phyloP scores from a whole-genome alignment of 2,329 filamentous ascomycete species.

The Phaeosphaeria sp. region DNA sequence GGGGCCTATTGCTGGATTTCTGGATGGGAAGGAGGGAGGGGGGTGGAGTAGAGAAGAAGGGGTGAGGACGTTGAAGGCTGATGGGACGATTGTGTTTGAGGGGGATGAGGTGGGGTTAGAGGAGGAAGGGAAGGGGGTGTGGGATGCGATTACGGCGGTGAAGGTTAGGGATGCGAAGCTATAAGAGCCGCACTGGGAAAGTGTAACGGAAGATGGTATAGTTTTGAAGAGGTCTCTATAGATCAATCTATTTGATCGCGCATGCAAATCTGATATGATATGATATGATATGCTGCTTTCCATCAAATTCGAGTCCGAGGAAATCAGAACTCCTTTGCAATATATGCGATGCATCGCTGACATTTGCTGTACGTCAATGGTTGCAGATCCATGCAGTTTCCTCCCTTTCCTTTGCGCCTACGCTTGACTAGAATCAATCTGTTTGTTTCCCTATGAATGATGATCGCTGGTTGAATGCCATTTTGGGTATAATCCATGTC shows the following conservation, averaged over 20 bases:
- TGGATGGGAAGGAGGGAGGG: conserved; percentile 53
- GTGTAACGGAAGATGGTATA: background rate
- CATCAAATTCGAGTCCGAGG: background rate
- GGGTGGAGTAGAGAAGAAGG: conserved; percentile 43
- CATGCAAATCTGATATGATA: background rate
- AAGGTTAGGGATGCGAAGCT: conserved; percentile 8
- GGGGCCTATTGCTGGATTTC: conserved; percentile 48
- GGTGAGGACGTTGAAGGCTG: conserved; percentile 53
- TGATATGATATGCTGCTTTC: background rate
- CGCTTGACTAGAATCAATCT: background rate
- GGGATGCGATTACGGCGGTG: conserved; percentile 49
- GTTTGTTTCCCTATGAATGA: background rate
- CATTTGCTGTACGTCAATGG: too few relatives aligned
- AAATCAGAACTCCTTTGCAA: background rate
- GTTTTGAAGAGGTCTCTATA: background rate
- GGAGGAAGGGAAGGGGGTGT: conserved; percentile 54
- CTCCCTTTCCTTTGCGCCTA: background rate
- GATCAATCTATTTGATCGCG: background rate
- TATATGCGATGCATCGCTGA: background rate
- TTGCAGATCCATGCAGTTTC: too few relatives aligned
- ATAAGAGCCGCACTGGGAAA: too few relatives aligned
- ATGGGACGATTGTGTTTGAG: conserved; percentile 57
- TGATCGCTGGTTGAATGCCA: background rate
- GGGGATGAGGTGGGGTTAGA: conserved; percentile 58
- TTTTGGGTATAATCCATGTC: background rate